Percentiles rank a stretch among this genome's conserved stretches.
phyloP scores from a whole-genome alignment of 306 rosid genomes.

The Vicia sativa region DNA sequence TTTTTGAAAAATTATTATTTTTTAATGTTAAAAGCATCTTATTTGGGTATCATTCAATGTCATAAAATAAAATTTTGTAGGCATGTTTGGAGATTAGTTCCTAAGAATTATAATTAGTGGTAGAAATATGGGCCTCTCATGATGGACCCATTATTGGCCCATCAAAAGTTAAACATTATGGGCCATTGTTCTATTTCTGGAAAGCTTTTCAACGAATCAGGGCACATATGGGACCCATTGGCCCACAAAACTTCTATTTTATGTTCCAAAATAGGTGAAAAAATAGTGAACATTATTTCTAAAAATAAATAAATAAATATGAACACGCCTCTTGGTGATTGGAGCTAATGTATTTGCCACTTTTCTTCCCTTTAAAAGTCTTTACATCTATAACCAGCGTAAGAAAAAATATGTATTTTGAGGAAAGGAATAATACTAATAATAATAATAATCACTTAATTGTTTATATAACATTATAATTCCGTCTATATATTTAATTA shows the following conservation, averaged over 20 bases:
- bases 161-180: constrained; percentile 45
- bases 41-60: constrained; percentile 40
- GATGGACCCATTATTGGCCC: constrained; percentile 56
- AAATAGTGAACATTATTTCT: no score
- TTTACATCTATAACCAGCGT: background rate
- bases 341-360: constrained; percentile 42
- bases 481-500: background rate
- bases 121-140: constrained; percentile 43
- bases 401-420: background rate
- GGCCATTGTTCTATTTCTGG: constrained; percentile 33
- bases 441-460: background rate
- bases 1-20: background rate
- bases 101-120: constrained; percentile 33
- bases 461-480: constrained; percentile 1
- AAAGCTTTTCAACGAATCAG: constrained; percentile 37
- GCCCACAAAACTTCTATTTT: constrained; percentile 39
- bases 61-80: constrained; percentile 30
- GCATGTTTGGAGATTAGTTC: constrained; percentile 31
- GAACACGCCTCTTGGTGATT: constrained; percentile 31
- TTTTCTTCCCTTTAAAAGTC: background rate
- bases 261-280: background rate
- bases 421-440: no score
- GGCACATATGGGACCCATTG: constrained; percentile 35
- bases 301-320: background rate
- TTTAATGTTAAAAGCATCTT: constrained; percentile 24